phyloP scores from a whole-genome alignment of 2,329 filamentous ascomycete genomes.

The Colletotrichum eremochloae region DNA sequence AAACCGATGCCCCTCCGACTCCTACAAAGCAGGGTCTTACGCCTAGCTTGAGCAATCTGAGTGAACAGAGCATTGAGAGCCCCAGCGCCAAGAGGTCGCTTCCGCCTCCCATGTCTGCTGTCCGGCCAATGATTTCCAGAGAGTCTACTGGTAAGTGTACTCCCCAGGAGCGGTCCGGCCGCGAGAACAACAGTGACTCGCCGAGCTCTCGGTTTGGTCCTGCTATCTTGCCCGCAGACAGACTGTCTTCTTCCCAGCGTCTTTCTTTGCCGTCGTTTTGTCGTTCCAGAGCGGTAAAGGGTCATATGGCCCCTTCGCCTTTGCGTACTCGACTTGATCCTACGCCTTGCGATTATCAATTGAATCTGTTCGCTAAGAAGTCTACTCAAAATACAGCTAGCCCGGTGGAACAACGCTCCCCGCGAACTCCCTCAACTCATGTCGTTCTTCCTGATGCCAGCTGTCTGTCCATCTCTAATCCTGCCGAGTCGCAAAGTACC shows the following conservation, averaged over 20 bases:
- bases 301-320: constrained; percentile 53
- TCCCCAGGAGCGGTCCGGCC: constrained; percentile 39
- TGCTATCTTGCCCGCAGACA: constrained; percentile 51
- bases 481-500: constrained; percentile 53
- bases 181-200: constrained; percentile 12
- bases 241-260: constrained; percentile 50
- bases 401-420: constrained; percentile 73
- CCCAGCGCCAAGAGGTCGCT: constrained; percentile 63
- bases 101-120: constrained; percentile 57
- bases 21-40: constrained; percentile 81
- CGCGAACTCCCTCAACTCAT: constrained; percentile 83
- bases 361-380: constrained; percentile 66
- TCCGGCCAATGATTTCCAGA: constrained; percentile 53
- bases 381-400: constrained; percentile 68
- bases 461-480: constrained; percentile 83
- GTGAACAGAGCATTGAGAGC: constrained; percentile 58
- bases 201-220: constrained; percentile 43
- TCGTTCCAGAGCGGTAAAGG: constrained; percentile 48
- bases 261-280: constrained; percentile 56
- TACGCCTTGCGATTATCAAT: constrained; percentile 49
- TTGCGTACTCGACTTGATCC: constrained; percentile 47
- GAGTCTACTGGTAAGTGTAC: constrained; percentile 62
- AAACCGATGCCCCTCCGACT: constrained; percentile 84
- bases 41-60: constrained; percentile 56
- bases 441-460: constrained; percentile 85